These are phyloP conservation scores for Fusarium redolens DNA, from an alignment of 2,329 filamentous ascomycete species.

Conservation along the genomic window DNA sequence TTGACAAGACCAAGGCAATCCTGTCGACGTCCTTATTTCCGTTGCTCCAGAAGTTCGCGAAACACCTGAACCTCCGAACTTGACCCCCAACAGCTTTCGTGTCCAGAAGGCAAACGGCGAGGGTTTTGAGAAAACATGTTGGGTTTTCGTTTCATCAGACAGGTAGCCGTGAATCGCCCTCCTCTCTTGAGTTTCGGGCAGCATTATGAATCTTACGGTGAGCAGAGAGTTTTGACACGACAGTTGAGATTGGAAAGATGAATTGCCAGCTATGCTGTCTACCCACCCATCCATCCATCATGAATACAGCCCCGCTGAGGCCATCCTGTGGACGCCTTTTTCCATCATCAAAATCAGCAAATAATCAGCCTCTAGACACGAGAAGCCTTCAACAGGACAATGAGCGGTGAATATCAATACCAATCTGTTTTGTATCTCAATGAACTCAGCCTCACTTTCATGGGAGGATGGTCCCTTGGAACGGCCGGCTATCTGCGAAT, in stretches of 20 bases:
- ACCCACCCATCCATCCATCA: constrained; percentile 21
- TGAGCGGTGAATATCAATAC: constrained; percentile 17
- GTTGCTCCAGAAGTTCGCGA: not conserved
- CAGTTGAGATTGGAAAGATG: not conserved
- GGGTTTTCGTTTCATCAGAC: not conserved
- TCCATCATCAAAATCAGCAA: constrained; percentile 10
- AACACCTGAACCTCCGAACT: too few relatives aligned
- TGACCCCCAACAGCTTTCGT: not conserved
- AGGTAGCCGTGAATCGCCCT: not conserved
- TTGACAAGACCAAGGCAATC: not conserved
- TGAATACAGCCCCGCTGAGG: constrained; percentile 21
- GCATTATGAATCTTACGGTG: not conserved
- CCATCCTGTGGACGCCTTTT: constrained; percentile 28
- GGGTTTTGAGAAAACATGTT: not conserved
- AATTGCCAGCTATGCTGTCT: not conserved
- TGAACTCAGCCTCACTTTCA: constrained; percentile 18
- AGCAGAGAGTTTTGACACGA: not conserved
- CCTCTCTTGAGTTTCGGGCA: not conserved
- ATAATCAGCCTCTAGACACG: not conserved
- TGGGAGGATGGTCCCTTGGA: constrained; percentile 1
- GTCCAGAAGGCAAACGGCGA: not conserved
- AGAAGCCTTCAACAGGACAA: constrained; percentile 5
- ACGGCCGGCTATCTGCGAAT: constrained; percentile 2
- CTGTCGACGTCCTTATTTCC: not conserved
- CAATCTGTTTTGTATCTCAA: not conserved